These are phyloP conservation scores for Fusarium odoratissimum DNA, from an alignment of 2,329 filamentous ascomycete species.

Conservation along the genomic window DNA sequence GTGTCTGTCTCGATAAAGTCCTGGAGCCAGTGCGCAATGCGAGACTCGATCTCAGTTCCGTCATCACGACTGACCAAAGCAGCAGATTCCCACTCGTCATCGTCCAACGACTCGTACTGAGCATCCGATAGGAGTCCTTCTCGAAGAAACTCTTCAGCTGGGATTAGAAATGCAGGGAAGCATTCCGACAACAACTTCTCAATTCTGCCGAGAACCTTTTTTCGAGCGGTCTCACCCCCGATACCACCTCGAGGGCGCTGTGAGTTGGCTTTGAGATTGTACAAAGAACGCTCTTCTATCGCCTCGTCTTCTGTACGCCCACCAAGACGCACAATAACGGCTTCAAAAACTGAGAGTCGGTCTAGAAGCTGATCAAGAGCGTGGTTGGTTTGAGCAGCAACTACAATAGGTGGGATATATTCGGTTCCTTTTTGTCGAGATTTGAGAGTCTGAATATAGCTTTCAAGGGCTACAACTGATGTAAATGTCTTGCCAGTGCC, in stretches of 20 bases:
- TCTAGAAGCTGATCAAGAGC: constrained; percentile 84
- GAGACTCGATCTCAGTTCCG: background rate
- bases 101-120: constrained; percentile 68
- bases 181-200: constrained; percentile 36
- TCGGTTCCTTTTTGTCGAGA: constrained; percentile 53
- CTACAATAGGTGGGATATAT: constrained; percentile 68
- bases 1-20: constrained; percentile 30
- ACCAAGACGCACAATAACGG: constrained; percentile 71
- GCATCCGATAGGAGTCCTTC: constrained; percentile 68
- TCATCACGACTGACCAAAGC: background rate
- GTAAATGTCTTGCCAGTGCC: constrained; percentile 82
- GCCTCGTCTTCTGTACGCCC: constrained; percentile 74
- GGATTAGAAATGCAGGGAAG: constrained; percentile 59
- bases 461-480: constrained; percentile 74
- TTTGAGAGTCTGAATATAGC: constrained; percentile 64
- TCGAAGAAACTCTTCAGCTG: constrained; percentile 63
- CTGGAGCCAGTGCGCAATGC: constrained; percentile 34
- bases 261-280: constrained; percentile 62
- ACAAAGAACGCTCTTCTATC: constrained; percentile 75
- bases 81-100: constrained; percentile 40
- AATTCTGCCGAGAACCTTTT: constrained; percentile 14
- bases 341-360: constrained; percentile 64
- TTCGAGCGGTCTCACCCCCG: constrained; percentile 24
- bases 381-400: constrained; percentile 91
- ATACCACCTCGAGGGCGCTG: constrained; percentile 10